Evolutionary conservation across 345 rosid species (phyloP).

Genomic region (Arabidopsis arenosa): DNA sequence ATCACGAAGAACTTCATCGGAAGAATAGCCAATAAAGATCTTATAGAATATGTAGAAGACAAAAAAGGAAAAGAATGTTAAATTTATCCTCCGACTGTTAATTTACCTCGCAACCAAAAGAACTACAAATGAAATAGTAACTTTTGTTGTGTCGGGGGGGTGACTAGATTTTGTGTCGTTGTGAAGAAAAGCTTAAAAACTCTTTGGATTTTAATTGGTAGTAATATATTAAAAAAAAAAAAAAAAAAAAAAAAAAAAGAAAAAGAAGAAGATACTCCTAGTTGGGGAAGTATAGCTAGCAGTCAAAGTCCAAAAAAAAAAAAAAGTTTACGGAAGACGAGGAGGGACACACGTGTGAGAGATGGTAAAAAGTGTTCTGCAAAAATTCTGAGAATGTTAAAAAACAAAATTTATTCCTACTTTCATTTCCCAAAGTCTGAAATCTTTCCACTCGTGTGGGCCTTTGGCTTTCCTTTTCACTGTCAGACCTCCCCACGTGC

Average conservation of each 20-base stretch:
- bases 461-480: constrained; percentile 34
- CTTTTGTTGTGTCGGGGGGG: background rate
- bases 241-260: too few relatives aligned
- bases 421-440: constrained; percentile 50
- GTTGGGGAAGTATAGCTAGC: background rate
- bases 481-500: constrained; percentile 57
- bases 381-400: constrained; percentile 22
- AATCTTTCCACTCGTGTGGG: constrained; percentile 52
- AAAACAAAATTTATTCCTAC: background rate
- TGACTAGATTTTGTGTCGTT: background rate
- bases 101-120: background rate
- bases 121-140: background rate
- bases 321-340: constrained; percentile 18
- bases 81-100: background rate
- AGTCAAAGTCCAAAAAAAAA: constrained; percentile 11
- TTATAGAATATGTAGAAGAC: background rate
- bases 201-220: background rate
- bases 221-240: too few relatives aligned
- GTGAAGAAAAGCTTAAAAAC: background rate
- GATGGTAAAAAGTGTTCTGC: constrained; percentile 25
- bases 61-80: background rate
- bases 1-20: too few relatives aligned
- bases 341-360: constrained; percentile 41
- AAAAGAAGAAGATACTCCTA: too few relatives aligned
- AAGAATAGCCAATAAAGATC: background rate